Evolutionary conservation across 768 basidiomycete genomes (phyloP).

Genomic region (Crucibulum laeve): DNA sequence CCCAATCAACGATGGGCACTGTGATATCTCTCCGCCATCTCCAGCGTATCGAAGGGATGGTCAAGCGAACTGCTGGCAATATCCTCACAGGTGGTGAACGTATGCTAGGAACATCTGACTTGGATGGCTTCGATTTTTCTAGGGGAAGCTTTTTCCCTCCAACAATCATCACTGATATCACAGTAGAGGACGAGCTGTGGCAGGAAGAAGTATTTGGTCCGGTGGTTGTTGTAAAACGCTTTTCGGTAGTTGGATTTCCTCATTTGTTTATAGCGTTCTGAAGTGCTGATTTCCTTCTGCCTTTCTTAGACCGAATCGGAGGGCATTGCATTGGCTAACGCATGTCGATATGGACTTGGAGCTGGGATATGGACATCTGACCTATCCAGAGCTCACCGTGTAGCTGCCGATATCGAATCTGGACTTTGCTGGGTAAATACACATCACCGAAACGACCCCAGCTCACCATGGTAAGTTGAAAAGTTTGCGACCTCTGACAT

Average conservation of each 20-base stretch:
- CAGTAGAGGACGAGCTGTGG: constrained; percentile 62
- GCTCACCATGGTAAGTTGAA: constrained; percentile 70
- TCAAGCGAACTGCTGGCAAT: constrained; percentile 39
- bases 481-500: neutral
- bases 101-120: constrained; percentile 54
- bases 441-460: constrained; percentile 86
- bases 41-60: constrained; percentile 56
- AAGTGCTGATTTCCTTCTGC: neutral
- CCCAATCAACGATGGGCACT: constrained; percentile 72
- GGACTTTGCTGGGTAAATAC: constrained; percentile 89
- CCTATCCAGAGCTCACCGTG: constrained; percentile 71
- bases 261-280: neutral
- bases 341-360: constrained; percentile 76
- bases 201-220: constrained; percentile 85
- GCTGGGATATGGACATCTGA: constrained; percentile 79
- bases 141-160: constrained; percentile 76
- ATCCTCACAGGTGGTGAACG: constrained; percentile 63
- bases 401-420: constrained; percentile 63
- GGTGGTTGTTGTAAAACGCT: constrained; percentile 62
- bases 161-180: constrained; percentile 63
- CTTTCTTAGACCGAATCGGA: constrained; percentile 51
- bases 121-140: constrained; percentile 73
- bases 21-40: constrained; percentile 69
- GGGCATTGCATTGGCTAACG: constrained; percentile 67
- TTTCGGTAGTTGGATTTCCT: constrained; percentile 26